Percentiles rank a stretch among this genome's conserved stretches.
phyloP scores from a whole-genome alignment of 495 filamentous ascomycete genomes.

The Aspergillus ellipticus region DNA sequence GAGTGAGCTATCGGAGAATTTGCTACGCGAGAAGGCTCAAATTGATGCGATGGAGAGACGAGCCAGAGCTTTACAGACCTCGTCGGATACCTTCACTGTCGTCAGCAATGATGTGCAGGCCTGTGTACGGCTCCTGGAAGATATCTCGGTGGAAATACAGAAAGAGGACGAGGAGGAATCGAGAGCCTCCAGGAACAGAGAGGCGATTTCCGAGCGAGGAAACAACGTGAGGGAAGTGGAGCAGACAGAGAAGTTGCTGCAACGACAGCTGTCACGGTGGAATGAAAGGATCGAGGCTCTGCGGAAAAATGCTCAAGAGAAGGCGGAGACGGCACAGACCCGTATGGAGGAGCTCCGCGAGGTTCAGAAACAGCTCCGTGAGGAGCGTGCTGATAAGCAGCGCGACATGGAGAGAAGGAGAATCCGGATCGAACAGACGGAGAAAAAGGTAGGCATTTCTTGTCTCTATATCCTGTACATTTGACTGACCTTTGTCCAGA shows the following conservation, averaged over 20 bases:
- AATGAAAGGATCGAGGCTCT: constrained; percentile 79
- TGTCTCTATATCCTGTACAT: background rate
- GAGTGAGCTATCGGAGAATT: constrained; percentile 71
- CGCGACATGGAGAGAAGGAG: constrained; percentile 86
- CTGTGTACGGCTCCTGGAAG: constrained; percentile 84
- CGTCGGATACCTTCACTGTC: constrained; percentile 79
- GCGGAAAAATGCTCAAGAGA: constrained; percentile 71
- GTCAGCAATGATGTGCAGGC: constrained; percentile 78
- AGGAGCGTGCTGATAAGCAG: constrained; percentile 80
- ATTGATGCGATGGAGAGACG: constrained; percentile 85
- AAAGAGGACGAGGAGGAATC: constrained; percentile 88
- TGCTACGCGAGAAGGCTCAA: constrained; percentile 70
- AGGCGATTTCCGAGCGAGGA: constrained; percentile 80
- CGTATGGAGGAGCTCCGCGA: constrained; percentile 86
- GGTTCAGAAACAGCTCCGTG: constrained; percentile 74
- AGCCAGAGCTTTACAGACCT: constrained; percentile 85
- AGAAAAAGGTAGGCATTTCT: constrained; percentile 78
- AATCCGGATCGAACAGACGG: constrained; percentile 92
- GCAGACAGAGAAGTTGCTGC: constrained; percentile 74
- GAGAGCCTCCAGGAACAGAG: constrained; percentile 73
- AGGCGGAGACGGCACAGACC: constrained; percentile 71
- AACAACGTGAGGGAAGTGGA: constrained; percentile 90
- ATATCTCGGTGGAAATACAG: constrained; percentile 73
- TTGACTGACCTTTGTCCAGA: constrained; percentile 50
- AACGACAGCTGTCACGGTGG: constrained; percentile 79